A percentile compares a stretch with the other conserved stretches of the same genome.
Conservation (phyloP, 2,329 filamentous ascomycete genomes). For the Fusarium continuum region DNA sequence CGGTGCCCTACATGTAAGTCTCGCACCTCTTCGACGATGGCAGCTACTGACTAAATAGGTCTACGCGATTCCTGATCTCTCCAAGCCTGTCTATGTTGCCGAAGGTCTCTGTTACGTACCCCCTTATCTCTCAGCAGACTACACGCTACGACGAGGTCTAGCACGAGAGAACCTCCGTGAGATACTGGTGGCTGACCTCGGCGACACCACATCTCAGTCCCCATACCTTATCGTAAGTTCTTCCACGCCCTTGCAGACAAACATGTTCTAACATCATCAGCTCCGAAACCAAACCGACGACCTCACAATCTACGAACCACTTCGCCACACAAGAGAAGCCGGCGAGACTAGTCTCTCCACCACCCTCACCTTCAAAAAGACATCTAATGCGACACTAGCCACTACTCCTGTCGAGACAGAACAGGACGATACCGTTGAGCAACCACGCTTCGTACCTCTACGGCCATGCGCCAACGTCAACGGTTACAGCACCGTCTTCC, state of each 20-base stretch:
- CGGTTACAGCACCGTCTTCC: constrained; percentile 83
- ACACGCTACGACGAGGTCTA: constrained; percentile 72
- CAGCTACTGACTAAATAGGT: constrained; percentile 59
- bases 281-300: constrained; percentile 83
- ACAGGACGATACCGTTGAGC: constrained; percentile 60
- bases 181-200: constrained; percentile 84
- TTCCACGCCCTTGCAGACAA: fast-evolving
- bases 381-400: constrained; percentile 73
- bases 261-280: constrained; percentile 56
- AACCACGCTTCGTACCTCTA: constrained; percentile 62
- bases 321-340: constrained; percentile 58
- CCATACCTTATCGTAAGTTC: constrained; percentile 82
- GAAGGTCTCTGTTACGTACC: constrained; percentile 83
- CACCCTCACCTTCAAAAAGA: constrained; percentile 79
- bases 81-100: constrained; percentile 75
- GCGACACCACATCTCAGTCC: constrained; percentile 73
- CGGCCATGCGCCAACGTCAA: constrained; percentile 70
- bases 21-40: not conserved
- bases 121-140: constrained; percentile 77
- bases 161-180: constrained; percentile 80
- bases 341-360: constrained; percentile 56
- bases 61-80: constrained; percentile 78
- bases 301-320: constrained; percentile 86
- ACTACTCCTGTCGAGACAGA: constrained; percentile 60
- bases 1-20: constrained; percentile 77